phyloP scores from a whole-genome alignment of 140 eudicot genomes.

The Stevia rebaudiana region DNA sequence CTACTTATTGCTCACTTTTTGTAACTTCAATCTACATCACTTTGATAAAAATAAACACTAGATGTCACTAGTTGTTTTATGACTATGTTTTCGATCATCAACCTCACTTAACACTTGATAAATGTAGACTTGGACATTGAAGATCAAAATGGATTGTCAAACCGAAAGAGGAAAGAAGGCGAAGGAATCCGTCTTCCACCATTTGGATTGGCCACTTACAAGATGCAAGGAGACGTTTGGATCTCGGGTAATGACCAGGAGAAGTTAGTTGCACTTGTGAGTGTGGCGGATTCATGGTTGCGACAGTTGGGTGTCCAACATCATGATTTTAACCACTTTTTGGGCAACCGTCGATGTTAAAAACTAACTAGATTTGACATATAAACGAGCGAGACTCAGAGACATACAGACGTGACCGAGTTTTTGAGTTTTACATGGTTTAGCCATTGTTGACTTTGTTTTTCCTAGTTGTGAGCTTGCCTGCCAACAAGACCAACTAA shows the following conservation, averaged over 20 bases:
- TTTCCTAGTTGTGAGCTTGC: slow-evolving; percentile 8
- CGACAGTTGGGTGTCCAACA: slow-evolving; percentile 87
- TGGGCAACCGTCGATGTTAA: slow-evolving; percentile 62
- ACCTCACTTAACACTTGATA: neutral
- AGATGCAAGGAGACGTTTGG: slow-evolving; percentile 88
- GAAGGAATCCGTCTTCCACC: slow-evolving; percentile 68
- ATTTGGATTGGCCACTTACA: slow-evolving; percentile 83
- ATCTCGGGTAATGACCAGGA: slow-evolving; percentile 64
- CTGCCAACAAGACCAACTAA: neutral
- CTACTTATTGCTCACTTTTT: too few species aligned
- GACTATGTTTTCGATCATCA: neutral
- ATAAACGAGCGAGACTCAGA: neutral
- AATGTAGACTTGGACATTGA: slow-evolving; percentile 41
- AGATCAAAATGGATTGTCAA: slow-evolving; percentile 37
- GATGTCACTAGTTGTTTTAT: too few species aligned
- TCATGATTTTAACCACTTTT: slow-evolving; percentile 82
- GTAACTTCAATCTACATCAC: too few species aligned
- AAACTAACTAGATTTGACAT: slow-evolving; percentile 18
- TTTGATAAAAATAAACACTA: too few species aligned
- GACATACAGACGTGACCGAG: neutral
- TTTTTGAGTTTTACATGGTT: slow-evolving; percentile 7
- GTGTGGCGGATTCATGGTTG: slow-evolving; percentile 97
- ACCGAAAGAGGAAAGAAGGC: slow-evolving; percentile 48
- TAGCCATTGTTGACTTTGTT: slow-evolving; percentile 5
- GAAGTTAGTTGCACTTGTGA: slow-evolving; percentile 53